Percentiles rank a stretch among this genome's conserved stretches.
Evolutionary conservation across 2,329 filamentous ascomycete genomes (phyloP).

Genomic region (Coniochaeta sp.): DNA sequence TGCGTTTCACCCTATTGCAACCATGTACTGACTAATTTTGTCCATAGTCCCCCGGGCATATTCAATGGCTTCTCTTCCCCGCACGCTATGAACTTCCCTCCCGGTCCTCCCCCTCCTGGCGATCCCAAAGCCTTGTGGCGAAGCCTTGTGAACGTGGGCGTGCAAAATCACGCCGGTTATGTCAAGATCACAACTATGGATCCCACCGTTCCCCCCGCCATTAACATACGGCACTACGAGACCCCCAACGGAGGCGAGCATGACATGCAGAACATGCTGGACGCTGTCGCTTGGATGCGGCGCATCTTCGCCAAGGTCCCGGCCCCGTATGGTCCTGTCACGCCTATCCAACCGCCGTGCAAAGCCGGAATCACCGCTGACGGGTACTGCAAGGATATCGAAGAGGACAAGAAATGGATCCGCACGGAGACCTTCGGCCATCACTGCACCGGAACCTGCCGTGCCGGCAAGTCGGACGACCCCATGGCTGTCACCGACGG

Average conservation of each 20-base stretch:
- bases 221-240: conserved; percentile 41
- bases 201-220: conserved; percentile 55
- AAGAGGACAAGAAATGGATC: conserved; percentile 30
- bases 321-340: conserved; percentile 5
- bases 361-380: conserved; percentile 4
- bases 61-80: conserved; percentile 4
- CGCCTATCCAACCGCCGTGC: conserved; percentile 7
- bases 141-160: conserved; percentile 25
- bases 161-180: conserved; percentile 50
- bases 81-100: neutral
- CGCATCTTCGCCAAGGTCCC: conserved; percentile 6
- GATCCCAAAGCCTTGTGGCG: conserved; percentile 25
- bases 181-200: conserved; percentile 53
- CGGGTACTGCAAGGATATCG: conserved; percentile 13
- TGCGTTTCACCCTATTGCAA: neutral
- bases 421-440: conserved; percentile 45
- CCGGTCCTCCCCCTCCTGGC: too few species aligned
- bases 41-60: conserved; percentile 33
- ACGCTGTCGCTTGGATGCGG: neutral
- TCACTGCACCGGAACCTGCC: conserved; percentile 48
- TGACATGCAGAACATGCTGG: conserved; percentile 8
- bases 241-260: neutral
- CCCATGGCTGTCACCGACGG: conserved; percentile 49
- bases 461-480: conserved; percentile 49
- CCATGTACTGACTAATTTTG: conserved; percentile 18